Evolutionary conservation across 176 grass and related monocot species (phyloP).

Genomic region (Carex scoparia): DNA sequence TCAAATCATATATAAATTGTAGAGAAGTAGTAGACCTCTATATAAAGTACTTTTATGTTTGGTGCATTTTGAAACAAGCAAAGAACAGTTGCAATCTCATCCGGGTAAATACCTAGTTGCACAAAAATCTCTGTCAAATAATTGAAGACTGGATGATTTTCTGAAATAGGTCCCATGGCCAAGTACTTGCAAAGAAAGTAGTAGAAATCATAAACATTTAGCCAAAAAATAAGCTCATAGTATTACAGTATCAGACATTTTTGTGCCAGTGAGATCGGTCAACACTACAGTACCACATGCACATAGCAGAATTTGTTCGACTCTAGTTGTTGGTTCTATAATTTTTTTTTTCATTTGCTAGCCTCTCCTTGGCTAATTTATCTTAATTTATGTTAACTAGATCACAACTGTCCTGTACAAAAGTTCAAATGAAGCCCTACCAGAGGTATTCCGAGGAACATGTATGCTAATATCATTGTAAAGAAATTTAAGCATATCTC

Average conservation of each 20-base stretch:
- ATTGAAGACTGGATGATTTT: slow-evolving; percentile 20
- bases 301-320: background rate
- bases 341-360: background rate
- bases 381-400: background rate
- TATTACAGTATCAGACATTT: background rate
- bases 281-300: background rate
- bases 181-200: slow-evolving; percentile 24
- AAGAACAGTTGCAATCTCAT: slow-evolving; percentile 25
- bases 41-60: slow-evolving; percentile 24
- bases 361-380: background rate
- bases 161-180: background rate
- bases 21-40: slow-evolving; percentile 23
- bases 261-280: background rate
- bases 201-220: background rate
- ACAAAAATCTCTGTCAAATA: slow-evolving; percentile 26
- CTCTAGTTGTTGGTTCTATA: background rate
- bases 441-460: no score
- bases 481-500: background rate
- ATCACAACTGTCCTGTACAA: background rate
- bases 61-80: slow-evolving; percentile 43
- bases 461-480: background rate
- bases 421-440: no score
- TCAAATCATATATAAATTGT: background rate
- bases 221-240: background rate
- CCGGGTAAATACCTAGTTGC: slow-evolving; percentile 6